Evolutionary conservation across 1,284 basidiomycete genomes (phyloP).

Genomic region (Fistulina hepatica): DNA sequence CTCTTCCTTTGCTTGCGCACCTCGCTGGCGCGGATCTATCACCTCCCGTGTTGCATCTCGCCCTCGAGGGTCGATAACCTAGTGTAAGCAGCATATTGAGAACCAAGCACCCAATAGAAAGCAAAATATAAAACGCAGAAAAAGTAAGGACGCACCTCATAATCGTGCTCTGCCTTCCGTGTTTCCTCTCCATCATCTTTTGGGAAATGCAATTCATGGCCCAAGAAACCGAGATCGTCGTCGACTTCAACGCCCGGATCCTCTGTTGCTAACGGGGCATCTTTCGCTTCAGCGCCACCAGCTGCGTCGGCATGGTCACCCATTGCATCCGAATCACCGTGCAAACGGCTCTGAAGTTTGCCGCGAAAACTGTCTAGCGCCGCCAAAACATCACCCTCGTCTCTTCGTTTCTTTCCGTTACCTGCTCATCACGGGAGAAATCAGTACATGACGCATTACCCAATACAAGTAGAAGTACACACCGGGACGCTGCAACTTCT

Average conservation of each 20-base stretch:
- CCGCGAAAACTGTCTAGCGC: slow-evolving; percentile 64
- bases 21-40: slow-evolving; percentile 64
- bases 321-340: slow-evolving; percentile 4
- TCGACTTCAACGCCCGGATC: slow-evolving; percentile 69
- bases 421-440: background rate
- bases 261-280: slow-evolving; percentile 17
- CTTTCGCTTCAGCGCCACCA: background rate
- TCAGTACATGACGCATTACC: background rate
- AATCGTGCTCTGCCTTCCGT: slow-evolving; percentile 76
- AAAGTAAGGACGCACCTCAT: slow-evolving; percentile 40
- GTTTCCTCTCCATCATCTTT: slow-evolving; percentile 71
- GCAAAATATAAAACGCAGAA: background rate
- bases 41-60: slow-evolving; percentile 21
- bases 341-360: slow-evolving; percentile 38
- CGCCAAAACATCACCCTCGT: slow-evolving; percentile 70
- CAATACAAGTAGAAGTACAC: no score
- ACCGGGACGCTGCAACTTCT: slow-evolving; percentile 42
- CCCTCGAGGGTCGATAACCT: background rate
- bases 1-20: slow-evolving; percentile 62
- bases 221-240: slow-evolving; percentile 71
- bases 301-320: background rate
- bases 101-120: background rate
- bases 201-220: slow-evolving; percentile 65
- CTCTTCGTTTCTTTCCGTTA: slow-evolving; percentile 34
- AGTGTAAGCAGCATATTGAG: background rate